These are phyloP conservation scores for Haplosporangium sp. DNA, from an alignment of 371 early-diverging fungal species.

Conservation along the genomic window DNA sequence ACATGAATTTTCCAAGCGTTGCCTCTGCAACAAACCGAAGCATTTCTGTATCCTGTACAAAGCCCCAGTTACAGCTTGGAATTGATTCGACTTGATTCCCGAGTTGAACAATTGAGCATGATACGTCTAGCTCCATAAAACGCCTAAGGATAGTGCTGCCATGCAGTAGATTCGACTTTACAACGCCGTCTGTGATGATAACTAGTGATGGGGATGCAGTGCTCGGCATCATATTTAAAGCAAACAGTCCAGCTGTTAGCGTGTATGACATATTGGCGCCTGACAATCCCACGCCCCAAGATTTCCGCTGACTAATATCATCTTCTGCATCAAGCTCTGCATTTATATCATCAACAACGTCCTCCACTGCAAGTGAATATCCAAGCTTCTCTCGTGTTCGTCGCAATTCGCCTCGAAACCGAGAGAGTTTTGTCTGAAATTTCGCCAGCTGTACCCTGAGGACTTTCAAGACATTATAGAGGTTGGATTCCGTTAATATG, in stretches of 20 bases:
- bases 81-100: constrained; percentile 81
- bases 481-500: constrained; percentile 62
- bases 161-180: constrained; percentile 67
- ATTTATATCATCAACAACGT: constrained; percentile 52
- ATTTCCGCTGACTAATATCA: constrained; percentile 56
- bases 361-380: constrained; percentile 67
- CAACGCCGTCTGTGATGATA: constrained; percentile 89
- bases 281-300: constrained; percentile 72
- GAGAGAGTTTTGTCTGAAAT: constrained; percentile 71
- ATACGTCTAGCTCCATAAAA: constrained; percentile 74
- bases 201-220: constrained; percentile 78
- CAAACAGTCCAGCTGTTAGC: constrained; percentile 75
- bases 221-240: constrained; percentile 75
- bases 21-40: constrained; percentile 84
- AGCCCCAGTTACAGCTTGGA: constrained; percentile 87
- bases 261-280: constrained; percentile 72
- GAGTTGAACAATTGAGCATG: constrained; percentile 85
- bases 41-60: constrained; percentile 89
- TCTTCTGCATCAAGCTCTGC: constrained; percentile 48
- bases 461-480: constrained; percentile 61
- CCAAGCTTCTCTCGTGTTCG: constrained; percentile 57
- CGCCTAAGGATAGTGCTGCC: constrained; percentile 59
- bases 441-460: constrained; percentile 64
- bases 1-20: constrained; percentile 84
- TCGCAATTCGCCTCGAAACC: constrained; percentile 63